Percentiles rank a stretch among this genome's conserved stretches.
These are phyloP conservation scores for Echites panduratus DNA, from an alignment of 257 asterid species.

Conservation along the genomic window DNA sequence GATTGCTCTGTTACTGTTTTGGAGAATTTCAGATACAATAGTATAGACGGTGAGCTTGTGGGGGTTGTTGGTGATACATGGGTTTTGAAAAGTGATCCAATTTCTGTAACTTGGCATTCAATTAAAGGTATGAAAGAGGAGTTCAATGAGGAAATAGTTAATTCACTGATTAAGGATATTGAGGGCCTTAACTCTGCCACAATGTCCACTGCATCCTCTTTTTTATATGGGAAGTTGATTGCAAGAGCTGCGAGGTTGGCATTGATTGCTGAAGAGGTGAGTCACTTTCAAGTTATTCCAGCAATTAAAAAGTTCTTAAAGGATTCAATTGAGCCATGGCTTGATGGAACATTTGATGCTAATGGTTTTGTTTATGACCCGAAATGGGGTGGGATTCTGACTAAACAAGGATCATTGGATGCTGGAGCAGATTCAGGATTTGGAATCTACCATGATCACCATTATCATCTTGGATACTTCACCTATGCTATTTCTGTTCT, in stretches of 20 bases:
- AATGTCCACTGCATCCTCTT: constrained; percentile 57
- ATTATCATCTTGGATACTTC: constrained; percentile 71
- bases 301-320: constrained; percentile 49
- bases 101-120: constrained; percentile 87
- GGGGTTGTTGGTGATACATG: constrained; percentile 91
- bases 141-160: constrained; percentile 35
- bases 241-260: constrained; percentile 86
- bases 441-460: constrained; percentile 72
- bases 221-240: constrained; percentile 60
- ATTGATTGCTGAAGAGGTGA: constrained; percentile 72
- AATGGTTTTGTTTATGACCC: constrained; percentile 67
- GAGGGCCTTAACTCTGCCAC: constrained; percentile 40
- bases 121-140: constrained; percentile 61
- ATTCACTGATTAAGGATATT: constrained; percentile 59
- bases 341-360: constrained; percentile 55
- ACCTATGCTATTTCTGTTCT: constrained; percentile 67
- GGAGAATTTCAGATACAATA: constrained; percentile 57
- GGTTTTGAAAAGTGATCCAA: constrained; percentile 65
- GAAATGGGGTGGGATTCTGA: constrained; percentile 80
- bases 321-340: constrained; percentile 70
- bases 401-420: constrained; percentile 57
- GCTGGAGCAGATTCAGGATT: constrained; percentile 75
- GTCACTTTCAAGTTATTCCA: constrained; percentile 51
- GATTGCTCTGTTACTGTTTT: constrained; percentile 44
- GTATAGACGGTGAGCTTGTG: constrained; percentile 87